Base-by-base conservation (phyloP, 139 green algal species). In the Micractinium conductrix region DNA sequence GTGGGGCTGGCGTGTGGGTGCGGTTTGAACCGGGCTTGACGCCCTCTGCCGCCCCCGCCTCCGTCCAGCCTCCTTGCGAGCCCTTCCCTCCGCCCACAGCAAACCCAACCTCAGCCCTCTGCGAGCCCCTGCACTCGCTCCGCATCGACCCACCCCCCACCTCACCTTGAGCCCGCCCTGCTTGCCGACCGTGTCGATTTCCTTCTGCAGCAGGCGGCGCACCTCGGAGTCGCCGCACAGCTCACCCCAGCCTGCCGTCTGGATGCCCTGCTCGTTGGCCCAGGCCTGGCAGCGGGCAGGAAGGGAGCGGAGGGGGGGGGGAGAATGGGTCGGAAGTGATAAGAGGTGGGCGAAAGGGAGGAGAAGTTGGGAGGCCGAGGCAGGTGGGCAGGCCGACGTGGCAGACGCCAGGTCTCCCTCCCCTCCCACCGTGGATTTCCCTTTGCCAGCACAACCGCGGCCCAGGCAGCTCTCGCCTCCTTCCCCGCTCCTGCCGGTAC, bases 201-300 rank as follows among this genome's bases (percentile, higher is more conserved):
- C 53, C 33, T 67, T 74, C 79, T 86, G 74, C 35, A 96, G 81
- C 22, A 83, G 81, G 24, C 55, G 53, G 53, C 90, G 76, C 28
- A 79, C 73, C 30, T 62, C 33, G 73, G 44, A 65, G 73, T 83
- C 42, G 78, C 26, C 60, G 16, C 12, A 83, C 28, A 83, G 58
- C 28, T 73, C 58, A 26, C 22, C 60, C 26, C 58, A 83, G 70
- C 70, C 38, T n/a, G n/a, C n/a, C n/a, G n/a, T 62, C 2, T 73
- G 14, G 38, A 74, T 55, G 58, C 62, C n/a, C 42, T 83, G 78
- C 60, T 83, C 62, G 5, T 40, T 26, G 4, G 62, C 78, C 78
- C 78, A 83, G 78, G 55, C 60, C 78, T 83, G 58, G 58, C 48
- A 58, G 48, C n/a, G n/a, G 48, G 62, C 10, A 70, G 30, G 30